Evolutionary conservation across 176 grass and related monocot species (phyloP).

Genomic region (Dactylis glomerata): DNA sequence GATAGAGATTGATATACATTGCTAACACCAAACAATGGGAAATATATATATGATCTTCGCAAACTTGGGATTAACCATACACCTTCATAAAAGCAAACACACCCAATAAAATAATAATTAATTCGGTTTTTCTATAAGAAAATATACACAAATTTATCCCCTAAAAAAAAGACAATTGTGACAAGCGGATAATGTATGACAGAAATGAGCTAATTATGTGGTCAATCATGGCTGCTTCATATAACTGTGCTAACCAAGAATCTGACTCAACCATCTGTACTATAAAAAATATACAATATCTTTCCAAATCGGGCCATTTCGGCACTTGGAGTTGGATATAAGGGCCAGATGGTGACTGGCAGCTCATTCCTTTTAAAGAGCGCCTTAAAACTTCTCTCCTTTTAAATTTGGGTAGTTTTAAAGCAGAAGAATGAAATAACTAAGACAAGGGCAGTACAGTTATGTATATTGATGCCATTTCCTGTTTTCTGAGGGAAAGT

Average conservation of each 20-base stretch:
- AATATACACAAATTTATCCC: no score
- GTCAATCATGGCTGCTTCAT: not conserved
- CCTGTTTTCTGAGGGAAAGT: not conserved
- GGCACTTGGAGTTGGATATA: not conserved
- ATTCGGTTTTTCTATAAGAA: no score
- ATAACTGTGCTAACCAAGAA: not conserved
- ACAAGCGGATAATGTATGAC: not conserved
- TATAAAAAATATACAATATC: not conserved
- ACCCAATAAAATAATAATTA: no score
- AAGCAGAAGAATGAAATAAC: not conserved
- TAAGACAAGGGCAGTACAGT: not conserved
- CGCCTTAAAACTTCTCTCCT: no score
- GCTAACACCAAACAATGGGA: no score
- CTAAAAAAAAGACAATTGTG: not conserved
- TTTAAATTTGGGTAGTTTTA: not conserved
- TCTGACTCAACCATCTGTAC: not conserved
- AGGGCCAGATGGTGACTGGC: not conserved
- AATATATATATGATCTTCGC: no score
- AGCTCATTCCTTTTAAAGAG: not conserved
- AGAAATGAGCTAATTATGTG: not conserved
- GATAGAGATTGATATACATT: no score
- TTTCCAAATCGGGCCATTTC: not conserved
- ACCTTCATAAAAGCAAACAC: no score
- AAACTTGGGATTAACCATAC: no score
- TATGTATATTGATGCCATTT: conserved; percentile 6